Base-by-base conservation (phyloP, 495 filamentous ascomycete species). In the Glarea lozoyensis region DNA sequence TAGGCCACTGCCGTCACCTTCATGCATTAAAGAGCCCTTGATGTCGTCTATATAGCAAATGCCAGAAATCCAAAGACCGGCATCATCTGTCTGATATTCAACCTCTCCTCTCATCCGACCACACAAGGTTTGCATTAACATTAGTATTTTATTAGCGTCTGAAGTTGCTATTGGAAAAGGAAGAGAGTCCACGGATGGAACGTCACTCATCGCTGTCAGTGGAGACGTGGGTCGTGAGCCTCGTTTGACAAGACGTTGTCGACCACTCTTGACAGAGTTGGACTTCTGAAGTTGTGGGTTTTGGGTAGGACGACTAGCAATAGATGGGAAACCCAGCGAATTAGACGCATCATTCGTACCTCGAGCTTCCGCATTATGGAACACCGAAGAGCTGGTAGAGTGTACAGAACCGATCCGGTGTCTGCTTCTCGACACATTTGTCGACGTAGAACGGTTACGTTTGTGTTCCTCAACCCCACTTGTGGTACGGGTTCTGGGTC, bases 21-120 rank as follows among this genome's bases (percentile, higher is more conserved):
- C 80, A 44, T 78, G 76, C 57, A 83, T 68, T 32, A 87, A 55
- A 43, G 71, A 71, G 1, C 80, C 82, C 38, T 67, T 72, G 18
- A 81, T 76, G 35, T 79, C 77, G 37, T 84, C 73, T 36, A 88
- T 81, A 40, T 75, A 79, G 55, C 78, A 81, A 34, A 75, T 72
- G 22, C 79, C 77, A 24, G 63, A 47, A 22, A 66, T 63, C 83
- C 83, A 88, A 2, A 65, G 63, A 9, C 66, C 69, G 21, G 58
- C 64, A 11, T 61, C 64, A 10, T 72, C 70, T 19, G 66, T 57
- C 51, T 79, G 72, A 51, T 83, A 84, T 42, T 83, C 78, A 11
- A 84, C 58, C 38, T 74, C 71, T 36, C 83, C 83, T 46, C 72
- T 73, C 82, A 86, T 86, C 45, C 73, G 65, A 10, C 83, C 83